phyloP scores from a whole-genome alignment of 176 grass and related monocot species.

The Typha latifolia region DNA sequence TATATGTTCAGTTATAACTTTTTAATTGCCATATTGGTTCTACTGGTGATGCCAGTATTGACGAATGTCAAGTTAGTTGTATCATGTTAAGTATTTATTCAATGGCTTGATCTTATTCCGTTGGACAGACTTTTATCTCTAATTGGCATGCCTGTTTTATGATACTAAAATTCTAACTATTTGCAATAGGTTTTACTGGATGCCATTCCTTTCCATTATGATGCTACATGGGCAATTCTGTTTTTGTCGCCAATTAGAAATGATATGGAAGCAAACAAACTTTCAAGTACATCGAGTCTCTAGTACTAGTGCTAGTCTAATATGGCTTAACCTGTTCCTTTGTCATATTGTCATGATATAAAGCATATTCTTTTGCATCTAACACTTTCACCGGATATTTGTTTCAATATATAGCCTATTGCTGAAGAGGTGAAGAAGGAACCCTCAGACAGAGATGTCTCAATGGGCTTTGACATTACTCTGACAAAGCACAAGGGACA shows the following conservation, averaged over 20 bases:
- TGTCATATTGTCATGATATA: not conserved
- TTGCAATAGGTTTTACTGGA: slow-evolving; percentile 7
- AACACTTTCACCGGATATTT: slow-evolving; percentile 14
- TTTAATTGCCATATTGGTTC: slow-evolving; percentile 5
- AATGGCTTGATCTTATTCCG: slow-evolving; percentile 1
- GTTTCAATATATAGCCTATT: slow-evolving; percentile 49
- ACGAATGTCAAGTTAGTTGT: too few species aligned
- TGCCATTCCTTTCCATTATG: not conserved
- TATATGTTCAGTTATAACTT: slow-evolving; percentile 8
- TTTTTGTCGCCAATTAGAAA: not conserved
- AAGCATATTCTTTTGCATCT: not conserved
- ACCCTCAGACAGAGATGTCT: slow-evolving; percentile 55
- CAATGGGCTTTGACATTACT: slow-evolving; percentile 92
- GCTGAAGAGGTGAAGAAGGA: slow-evolving; percentile 70
- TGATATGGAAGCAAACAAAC: not conserved
- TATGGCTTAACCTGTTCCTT: too few species aligned
- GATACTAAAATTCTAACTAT: not conserved
- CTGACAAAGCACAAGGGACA: slow-evolving; percentile 78
- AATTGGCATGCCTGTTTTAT: slow-evolving; percentile 3
- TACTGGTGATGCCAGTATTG: not conserved
- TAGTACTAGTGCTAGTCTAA: too few species aligned
- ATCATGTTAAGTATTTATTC: too few species aligned
- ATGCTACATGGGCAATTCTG: not conserved
- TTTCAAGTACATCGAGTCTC: too few species aligned
- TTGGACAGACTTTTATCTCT: not conserved